Base-by-base conservation (phyloP, 257 asterid species). In the Henckelia pumila region DNA sequence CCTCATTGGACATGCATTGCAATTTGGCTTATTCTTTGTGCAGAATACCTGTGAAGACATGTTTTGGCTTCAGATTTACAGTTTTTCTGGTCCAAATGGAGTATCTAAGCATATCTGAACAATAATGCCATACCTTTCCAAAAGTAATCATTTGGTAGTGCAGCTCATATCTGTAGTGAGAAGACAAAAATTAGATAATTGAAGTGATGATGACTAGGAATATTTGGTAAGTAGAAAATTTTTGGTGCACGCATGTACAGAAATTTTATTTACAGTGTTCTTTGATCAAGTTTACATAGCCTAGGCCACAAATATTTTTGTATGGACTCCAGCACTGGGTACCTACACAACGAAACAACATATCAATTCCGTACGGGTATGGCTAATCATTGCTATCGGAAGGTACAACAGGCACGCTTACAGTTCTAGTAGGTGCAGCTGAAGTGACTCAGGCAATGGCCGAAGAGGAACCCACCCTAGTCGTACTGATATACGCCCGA, bases 401-500 rank as follows among this genome's bases (percentile, higher is more conserved):
- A 77, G 63, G n/a, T 68, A 61, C 30, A 63, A 55, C 37, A 71
- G 69, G 50, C 56, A 32, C 7, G 84, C 95, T 86, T 76, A 94
- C 99, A 91, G 74, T 85, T 94, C 97, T 64, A 94, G 85, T 62
- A 94, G 89, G 73, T 94, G 99, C 84, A 94, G 84, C 77, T 94
- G 97, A 75, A 94, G 95, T 35, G 96, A 88, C 81, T 94, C 99
- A 0, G 99, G 97, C 84, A 94, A 80, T 52, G 99, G 95, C 77
- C 87, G 97, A 78, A 94, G 97, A 52, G 99, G 99, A 30, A 94
- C 99, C 99, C 99, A 94, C 61, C 99, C 99, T 80, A 94, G 85
- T 73, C 99, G 80, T 74, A 94, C 99, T 22, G 96, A 97, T 79
- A 94, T 94, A 59, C 99, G 96, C 63, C 97, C 99, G 73, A 94